Base-by-base conservation (phyloP, 2,329 filamentous ascomycete species). In the Xylariaceae sp. region DNA sequence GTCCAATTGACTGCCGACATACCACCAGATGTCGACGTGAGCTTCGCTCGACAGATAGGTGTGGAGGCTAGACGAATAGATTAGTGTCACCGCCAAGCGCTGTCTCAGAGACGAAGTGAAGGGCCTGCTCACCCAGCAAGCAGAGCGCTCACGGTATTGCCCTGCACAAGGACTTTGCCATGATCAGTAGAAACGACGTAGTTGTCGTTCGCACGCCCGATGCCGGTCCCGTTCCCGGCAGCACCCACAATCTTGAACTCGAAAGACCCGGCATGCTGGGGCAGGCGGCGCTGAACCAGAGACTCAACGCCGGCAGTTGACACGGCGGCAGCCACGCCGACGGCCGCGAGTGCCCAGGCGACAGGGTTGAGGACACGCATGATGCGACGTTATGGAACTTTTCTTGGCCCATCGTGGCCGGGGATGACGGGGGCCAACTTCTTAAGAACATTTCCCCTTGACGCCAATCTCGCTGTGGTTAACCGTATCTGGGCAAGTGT, bases 11-110 rank as follows among this genome's bases (percentile, higher is more conserved):
- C 53, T 59, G 26, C 56, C 58, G 16, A 59, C 49, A 34, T 55
- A 61, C 58, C 58, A 61, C 56, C 56, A 61, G 29, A 55, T 54
- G 40, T 59, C 56, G 46, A 61, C 51, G 15, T 61, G 56, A 29
- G 53, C 55, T 42, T 58, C 39, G 15, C 44, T 52, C 21, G 57
- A 60, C 16, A 60, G 29, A 22, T 60, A 60, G 30, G 52, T 44
- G 47, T 58, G 55, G 12, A 60, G 57, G 47, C 57, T 59, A 34
- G 7, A 2, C n/a, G 39, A 1, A 15, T 13, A 19, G n/a, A 2
- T 57, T 51, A 57, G 29, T 39, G 10, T 22, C 30, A 7, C 5
- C 15, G 41, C 12, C 26, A 32, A 22, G 18, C 3, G 1, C 10
- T n/a, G 26, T 21, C 18, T 19, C 3, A 13, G 12, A 7, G 22